phyloP scores from a whole-genome alignment of 2,329 filamentous ascomycete genomes.

The Aspergillus sp. region DNA sequence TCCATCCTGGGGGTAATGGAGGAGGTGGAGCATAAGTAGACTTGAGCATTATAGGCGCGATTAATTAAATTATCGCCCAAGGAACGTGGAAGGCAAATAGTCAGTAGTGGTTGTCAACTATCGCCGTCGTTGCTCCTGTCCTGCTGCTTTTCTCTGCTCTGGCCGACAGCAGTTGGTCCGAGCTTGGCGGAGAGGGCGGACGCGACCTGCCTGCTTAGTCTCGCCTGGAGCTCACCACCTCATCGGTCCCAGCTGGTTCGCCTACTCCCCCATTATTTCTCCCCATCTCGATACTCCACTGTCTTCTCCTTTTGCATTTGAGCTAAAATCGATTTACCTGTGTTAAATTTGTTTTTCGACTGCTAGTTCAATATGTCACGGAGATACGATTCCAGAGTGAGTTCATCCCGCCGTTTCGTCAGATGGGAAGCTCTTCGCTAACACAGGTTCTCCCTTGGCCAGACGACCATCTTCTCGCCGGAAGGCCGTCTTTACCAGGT shows the following conservation, averaged over 20 bases:
- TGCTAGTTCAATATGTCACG: conserved; percentile 66
- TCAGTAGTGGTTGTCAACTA: neutral
- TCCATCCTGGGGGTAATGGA: conserved; percentile 73
- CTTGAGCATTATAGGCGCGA: conserved; percentile 53
- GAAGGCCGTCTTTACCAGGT: conserved; percentile 98
- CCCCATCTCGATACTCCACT: conserved; percentile 6
- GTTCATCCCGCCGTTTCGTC: conserved; percentile 28
- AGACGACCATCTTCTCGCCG: conserved; percentile 99
- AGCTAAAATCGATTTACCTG: conserved; percentile 1
- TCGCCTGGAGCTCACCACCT: conserved; percentile 26
- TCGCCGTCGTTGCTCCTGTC: too few species aligned
- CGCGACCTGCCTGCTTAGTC: conserved; percentile 30
- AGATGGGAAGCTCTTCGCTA: conserved; percentile 24
- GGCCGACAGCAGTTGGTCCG: conserved; percentile 23
- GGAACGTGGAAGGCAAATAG: too few species aligned
- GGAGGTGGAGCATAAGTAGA: conserved; percentile 64
- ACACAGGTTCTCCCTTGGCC: conserved; percentile 23
- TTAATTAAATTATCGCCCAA: too few species aligned
- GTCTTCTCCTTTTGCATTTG: conserved; percentile 2
- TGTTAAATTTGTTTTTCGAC: conserved; percentile 5
- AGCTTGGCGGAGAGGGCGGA: conserved; percentile 34
- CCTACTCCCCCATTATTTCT: conserved; percentile 8
- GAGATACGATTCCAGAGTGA: conserved; percentile 93
- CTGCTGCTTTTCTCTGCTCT: too few species aligned
- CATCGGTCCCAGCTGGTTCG: conserved; percentile 12